Percentiles rank a stretch among this genome's conserved stretches.
These are phyloP conservation scores for Amesomyces nigricolor DNA, from an alignment of 2,329 filamentous ascomycete species.

Conservation along the genomic window DNA sequence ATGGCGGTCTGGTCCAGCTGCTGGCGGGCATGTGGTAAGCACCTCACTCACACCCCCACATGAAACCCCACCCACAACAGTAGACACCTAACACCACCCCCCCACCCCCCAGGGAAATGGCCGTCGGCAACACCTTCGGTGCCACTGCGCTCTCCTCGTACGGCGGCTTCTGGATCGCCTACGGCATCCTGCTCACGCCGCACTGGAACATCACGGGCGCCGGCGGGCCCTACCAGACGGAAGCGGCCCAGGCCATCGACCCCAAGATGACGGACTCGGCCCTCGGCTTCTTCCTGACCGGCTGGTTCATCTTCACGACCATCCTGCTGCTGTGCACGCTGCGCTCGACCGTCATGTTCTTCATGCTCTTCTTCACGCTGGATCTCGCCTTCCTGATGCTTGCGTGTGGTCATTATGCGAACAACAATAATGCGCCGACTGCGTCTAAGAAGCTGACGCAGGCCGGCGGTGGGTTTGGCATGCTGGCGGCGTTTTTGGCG, in stretches of 20 bases:
- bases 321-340: conserved; percentile 69
- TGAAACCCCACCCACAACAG: too few relatives aligned
- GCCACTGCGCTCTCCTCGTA: conserved; percentile 76
- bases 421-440: conserved; percentile 44
- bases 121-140: conserved; percentile 81
- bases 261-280: conserved; percentile 49
- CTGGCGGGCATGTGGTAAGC: conserved; percentile 81
- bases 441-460: conserved; percentile 52
- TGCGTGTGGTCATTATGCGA: conserved; percentile 55
- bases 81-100: conserved; percentile 4
- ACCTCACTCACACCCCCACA: neutral
- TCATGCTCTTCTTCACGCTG: conserved; percentile 69
- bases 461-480: conserved; percentile 73
- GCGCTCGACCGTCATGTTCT: conserved; percentile 72
- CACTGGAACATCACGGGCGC: conserved; percentile 53
- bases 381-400: conserved; percentile 72
- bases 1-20: conserved; percentile 73
- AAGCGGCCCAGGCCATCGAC: conserved; percentile 28
- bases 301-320: conserved; percentile 83
- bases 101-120: conserved; percentile 62
- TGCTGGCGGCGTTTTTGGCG: conserved; percentile 72
- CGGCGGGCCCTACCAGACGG: conserved; percentile 40
- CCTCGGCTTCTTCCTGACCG: conserved; percentile 67
- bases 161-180: conserved; percentile 77
- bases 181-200: conserved; percentile 66